phyloP scores from a whole-genome alignment of 345 rosid genomes.

The Capsella bursapastoris region DNA sequence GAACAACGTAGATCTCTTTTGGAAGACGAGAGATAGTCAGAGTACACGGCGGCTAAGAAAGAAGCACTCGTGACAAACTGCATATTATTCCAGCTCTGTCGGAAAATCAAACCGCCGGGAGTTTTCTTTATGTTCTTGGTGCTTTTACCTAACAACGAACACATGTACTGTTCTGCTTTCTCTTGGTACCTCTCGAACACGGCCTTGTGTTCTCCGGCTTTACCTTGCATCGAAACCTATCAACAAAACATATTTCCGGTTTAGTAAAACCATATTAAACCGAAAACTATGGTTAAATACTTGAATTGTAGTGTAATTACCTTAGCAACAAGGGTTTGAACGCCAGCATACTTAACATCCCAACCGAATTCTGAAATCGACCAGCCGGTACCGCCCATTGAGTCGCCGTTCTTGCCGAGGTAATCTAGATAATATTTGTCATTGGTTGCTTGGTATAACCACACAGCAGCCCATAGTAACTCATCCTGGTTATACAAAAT shows the following conservation, averaged over 20 bases:
- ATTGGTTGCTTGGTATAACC: conserved; percentile 85
- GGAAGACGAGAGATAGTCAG: conserved; percentile 75
- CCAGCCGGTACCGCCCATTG: conserved; percentile 93
- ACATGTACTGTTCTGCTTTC: conserved; percentile 88
- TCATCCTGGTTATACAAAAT: conserved; percentile 63
- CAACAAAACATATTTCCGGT: not conserved
- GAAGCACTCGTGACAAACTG: conserved; percentile 87
- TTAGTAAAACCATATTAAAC: conserved; percentile 17
- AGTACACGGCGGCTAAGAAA: conserved; percentile 69
- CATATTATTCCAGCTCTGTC: conserved; percentile 94
- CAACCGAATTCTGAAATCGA: conserved; percentile 82
- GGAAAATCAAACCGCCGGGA: conserved; percentile 89
- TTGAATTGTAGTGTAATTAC: conserved; percentile 37
- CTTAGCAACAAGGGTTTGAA: conserved; percentile 92
- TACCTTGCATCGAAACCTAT: conserved; percentile 89
- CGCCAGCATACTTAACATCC: conserved; percentile 94
- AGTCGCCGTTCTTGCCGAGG: conserved; percentile 79
- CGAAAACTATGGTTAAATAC: not conserved
- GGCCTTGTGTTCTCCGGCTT: conserved; percentile 58
- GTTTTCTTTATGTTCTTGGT: conserved; percentile 64
- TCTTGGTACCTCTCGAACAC: conserved; percentile 74
- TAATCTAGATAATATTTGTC: conserved; percentile 71
- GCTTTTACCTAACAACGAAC: conserved; percentile 80
- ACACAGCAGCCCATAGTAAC: conserved; percentile 88
- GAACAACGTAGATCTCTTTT: conserved; percentile 35